A percentile compares a stretch with the other conserved stretches of the same genome.
These are phyloP conservation scores for Hypoxylon sp. DNA, from an alignment of 2,329 filamentous ascomycete species.

Conservation along the genomic window DNA sequence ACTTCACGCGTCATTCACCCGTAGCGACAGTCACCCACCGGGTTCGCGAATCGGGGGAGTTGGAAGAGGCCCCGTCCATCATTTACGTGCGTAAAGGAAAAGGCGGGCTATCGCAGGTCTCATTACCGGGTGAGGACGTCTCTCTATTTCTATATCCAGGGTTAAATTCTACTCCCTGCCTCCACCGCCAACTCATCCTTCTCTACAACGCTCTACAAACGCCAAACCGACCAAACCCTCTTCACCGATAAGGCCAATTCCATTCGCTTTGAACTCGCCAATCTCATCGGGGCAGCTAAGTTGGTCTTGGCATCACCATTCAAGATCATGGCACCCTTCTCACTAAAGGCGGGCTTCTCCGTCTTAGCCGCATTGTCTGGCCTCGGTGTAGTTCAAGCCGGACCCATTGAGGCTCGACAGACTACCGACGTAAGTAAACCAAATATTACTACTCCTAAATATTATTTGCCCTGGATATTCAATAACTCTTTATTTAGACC, in stretches of 20 bases:
- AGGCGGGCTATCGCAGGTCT: not conserved
- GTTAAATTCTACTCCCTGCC: constrained; percentile 20
- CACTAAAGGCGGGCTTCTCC: constrained; percentile 16
- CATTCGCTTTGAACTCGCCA: not conserved
- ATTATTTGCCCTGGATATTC: constrained; percentile 2
- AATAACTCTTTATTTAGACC: constrained; percentile 35
- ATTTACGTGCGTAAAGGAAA: constrained; percentile 2
- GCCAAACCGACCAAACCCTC: not conserved
- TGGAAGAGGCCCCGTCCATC: constrained; percentile 3
- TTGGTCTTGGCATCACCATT: constrained; percentile 11
- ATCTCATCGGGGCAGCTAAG: constrained; percentile 3
- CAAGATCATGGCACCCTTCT: constrained; percentile 26
- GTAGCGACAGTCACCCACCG: constrained; percentile 5
- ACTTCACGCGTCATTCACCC: constrained; percentile 27
- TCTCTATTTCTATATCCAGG: not conserved
- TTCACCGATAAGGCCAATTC: constrained; percentile 1
- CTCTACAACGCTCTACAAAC: constrained; percentile 17
- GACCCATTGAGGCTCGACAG: constrained; percentile 34
- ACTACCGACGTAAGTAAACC: constrained; percentile 25
- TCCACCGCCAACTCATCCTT: not conserved
- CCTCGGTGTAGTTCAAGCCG: constrained; percentile 26
- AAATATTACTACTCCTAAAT: not conserved
- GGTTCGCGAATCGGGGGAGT: constrained; percentile 1
- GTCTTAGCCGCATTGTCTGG: constrained; percentile 19
- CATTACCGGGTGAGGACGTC: constrained; percentile 4